Evolutionary conservation across 139 green algal genomes (phyloP).

Genomic region (Gonium pectorale): DNA sequence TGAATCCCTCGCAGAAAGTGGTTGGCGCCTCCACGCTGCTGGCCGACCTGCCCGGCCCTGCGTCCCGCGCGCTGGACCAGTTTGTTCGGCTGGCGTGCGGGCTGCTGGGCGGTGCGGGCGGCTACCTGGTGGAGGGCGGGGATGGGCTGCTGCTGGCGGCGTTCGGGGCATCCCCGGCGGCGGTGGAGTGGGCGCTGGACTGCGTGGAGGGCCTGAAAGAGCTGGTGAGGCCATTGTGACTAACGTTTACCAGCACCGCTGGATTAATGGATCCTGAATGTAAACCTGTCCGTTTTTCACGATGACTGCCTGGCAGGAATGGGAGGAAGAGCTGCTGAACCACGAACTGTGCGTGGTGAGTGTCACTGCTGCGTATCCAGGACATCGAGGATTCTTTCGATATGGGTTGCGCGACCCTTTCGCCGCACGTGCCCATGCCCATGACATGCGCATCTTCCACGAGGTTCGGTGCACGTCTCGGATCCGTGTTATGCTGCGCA

Average conservation of each 20-base stretch:
- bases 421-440: too few species aligned
- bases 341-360: constrained; percentile 17
- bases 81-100: constrained; percentile 9
- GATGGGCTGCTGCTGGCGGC: constrained; percentile 40
- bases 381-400: too few species aligned
- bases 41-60: constrained; percentile 16
- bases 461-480: too few species aligned
- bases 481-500: too few species aligned
- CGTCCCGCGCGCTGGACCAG: neutral
- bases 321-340: constrained; percentile 1
- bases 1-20: constrained; percentile 8
- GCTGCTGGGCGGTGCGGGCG: constrained; percentile 1
- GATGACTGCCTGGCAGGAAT: neutral
- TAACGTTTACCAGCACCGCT: too few species aligned
- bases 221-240: constrained; percentile 10
- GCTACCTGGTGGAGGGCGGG: constrained; percentile 42
- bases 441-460: too few species aligned
- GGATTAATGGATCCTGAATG: too few species aligned
- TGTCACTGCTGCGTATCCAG: too few species aligned
- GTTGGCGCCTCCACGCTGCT: constrained; percentile 29
- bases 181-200: constrained; percentile 30
- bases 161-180: neutral
- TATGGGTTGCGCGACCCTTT: too few species aligned
- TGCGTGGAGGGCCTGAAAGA: constrained; percentile 10
- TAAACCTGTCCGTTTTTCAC: neutral